Conservation (phyloP, 768 basidiomycete species). For the Mycena capillaripes region DNA sequence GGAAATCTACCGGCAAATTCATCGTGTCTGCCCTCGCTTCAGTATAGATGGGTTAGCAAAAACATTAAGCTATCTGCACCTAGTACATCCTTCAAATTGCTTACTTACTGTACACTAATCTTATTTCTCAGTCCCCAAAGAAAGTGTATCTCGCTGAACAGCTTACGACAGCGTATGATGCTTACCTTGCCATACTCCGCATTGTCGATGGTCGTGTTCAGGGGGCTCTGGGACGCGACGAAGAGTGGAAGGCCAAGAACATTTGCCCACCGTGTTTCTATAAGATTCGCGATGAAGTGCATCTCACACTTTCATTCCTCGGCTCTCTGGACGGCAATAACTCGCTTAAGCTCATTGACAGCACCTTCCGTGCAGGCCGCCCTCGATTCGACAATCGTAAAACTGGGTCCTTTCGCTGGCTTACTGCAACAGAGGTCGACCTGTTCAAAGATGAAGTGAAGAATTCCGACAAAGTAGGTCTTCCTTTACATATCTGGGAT, state of each 20-base stretch:
- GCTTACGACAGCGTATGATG: neutral
- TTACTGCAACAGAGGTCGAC: neutral
- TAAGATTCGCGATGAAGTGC: conserved; percentile 32
- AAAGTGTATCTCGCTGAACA: neutral
- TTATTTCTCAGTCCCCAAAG: neutral
- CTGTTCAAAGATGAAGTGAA: conserved; percentile 6
- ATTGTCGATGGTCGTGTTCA: neutral
- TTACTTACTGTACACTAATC: no score
- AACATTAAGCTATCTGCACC: neutral
- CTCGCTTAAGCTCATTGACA: conserved; percentile 39
- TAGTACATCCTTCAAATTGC: neutral
- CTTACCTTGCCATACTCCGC: neutral
- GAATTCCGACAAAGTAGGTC: neutral
- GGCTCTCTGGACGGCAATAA: conserved; percentile 48
- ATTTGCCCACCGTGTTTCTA: conserved; percentile 41
- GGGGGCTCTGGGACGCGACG: neutral
- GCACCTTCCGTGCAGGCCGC: neutral
- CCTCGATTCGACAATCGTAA: neutral
- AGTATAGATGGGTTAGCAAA: neutral
- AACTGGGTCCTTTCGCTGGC: neutral
- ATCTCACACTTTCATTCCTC: conserved; percentile 36
- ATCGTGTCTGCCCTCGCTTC: neutral
- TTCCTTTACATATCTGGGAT: no score
- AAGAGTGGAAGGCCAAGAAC: neutral
- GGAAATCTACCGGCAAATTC: conserved; percentile 3